Evolutionary conservation across 2,329 filamentous ascomycete genomes (phyloP), one percentile per base, ranked within the genome.

Genomic region (Penicillium hordei): DNA sequence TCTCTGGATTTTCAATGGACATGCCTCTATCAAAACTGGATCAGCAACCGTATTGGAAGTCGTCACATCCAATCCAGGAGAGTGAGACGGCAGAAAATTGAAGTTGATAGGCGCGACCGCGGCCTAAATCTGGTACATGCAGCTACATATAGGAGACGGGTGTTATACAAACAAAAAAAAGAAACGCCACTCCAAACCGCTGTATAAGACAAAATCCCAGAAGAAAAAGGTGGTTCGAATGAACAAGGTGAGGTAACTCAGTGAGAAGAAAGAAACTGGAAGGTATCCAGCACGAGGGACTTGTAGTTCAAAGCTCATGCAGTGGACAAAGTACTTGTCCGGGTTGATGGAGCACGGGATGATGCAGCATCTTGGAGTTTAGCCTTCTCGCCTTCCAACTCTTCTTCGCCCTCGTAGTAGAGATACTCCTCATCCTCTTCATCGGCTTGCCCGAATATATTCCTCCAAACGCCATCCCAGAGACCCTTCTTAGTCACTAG

Each of bases 401-500:
- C 75, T 50, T 72, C 68, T 51, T 80, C 78, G 23, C 84, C 81
- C n/a, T 87, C 84, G 60, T 85, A 82, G 57, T 87, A 85, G 63
- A 82, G 75, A 70, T 79, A 76, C 19, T 83, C 80, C 1, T 72
- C 71, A 2, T 83, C 81, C 1, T 85, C 84, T 21, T 84, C 81
- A 2, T 83, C 81, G 0, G 80, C 79, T 54, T 79, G 76, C 0
- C 89, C 89, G 55, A 85, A 79, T 0, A 90, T 76, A 55, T 85
- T 84, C 55, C 81, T 83, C 86, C 89, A 93, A n/a, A 93, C 85
- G 17, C 92, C 83, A 62, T 86, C 83, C 91, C 91, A 94, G 76
- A 96, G 83, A 0, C 93, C 93, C 78, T 92, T 96, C 83, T 99
- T 99, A 76, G 96, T 91, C 55, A 89, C 84, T 75, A 97, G 88